Base-by-base conservation (phyloP, 164 flowering plant genomes). In the Paratinospora sagittata region DNA sequence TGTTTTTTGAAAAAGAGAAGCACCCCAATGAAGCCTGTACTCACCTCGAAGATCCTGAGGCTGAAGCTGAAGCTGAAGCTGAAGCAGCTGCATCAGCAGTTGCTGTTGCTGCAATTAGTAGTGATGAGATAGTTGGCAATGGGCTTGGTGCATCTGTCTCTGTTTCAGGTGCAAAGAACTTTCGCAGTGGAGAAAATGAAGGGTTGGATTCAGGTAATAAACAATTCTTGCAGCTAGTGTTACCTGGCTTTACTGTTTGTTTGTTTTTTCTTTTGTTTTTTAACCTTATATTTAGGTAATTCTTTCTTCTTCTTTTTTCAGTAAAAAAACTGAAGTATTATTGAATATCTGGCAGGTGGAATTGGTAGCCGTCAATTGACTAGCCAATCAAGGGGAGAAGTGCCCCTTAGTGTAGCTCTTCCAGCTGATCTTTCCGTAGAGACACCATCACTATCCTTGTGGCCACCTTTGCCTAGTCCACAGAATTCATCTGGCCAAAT, bases 351-450 rank as follows among this genome's bases (percentile, higher is more conserved):
- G 62, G 71, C 85, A 89, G 96, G 85, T 79, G 75, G 67, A 47
- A 74, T 76, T 65, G 82, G 83, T 43, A 84, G 82, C 75, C 85
- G 84, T 73, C 86, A 80, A 72, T 65, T 74, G 70, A 64, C 78
- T 12, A 73, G 73, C 80, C 91, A 83, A 71, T 82, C 92, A 37
- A 87, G 83, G 78, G 78, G 79, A 43, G 99, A 92, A 81, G 97
- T 89, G 73, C 85, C 89, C 67, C 76, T 92, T 10, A 84, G 82
- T 72, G 97, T 95, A 19, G 79, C 97, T 64, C 93, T 95, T 79
- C 99, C 99, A 1, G 97, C 96, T 11, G 99, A 95, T 82, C 88
- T 95, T 10, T 90, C 97, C 41, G 91, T 95, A 62, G 99, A 95
- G 73, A 92, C 90, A 17, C 88, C 94, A 5, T 84, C 96, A 13